Evolutionary conservation across 1,284 basidiomycete genomes (phyloP).

Genomic region (Moesziomyces globuligerus): DNA sequence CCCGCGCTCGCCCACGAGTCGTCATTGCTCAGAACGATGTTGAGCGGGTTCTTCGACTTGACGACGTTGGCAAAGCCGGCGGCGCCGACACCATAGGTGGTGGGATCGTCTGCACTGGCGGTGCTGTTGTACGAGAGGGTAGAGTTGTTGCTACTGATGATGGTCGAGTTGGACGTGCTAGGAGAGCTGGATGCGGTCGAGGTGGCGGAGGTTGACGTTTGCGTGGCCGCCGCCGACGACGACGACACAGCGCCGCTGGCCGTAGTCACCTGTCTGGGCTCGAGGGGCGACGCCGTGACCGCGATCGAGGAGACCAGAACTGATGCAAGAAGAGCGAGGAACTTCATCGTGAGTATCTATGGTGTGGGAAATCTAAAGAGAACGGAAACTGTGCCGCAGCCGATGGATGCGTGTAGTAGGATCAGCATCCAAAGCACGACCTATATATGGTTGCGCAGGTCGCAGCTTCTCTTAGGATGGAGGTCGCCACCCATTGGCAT

Average conservation of each 20-base stretch:
- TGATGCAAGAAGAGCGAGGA: conserved; percentile 20
- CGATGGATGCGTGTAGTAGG: too few relatives aligned
- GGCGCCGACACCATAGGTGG: conserved; percentile 45
- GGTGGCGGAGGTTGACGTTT: conserved; percentile 5
- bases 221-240: not conserved
- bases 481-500: too few relatives aligned
- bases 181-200: conserved; percentile 5
- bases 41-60: conserved; percentile 45
- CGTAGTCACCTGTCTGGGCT: conserved; percentile 23
- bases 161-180: conserved; percentile 15
- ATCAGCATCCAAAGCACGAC: too few relatives aligned
- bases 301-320: conserved; percentile 9
- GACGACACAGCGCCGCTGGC: conserved; percentile 9
- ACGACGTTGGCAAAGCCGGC: conserved; percentile 44
- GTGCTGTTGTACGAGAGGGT: conserved; percentile 34
- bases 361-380: too few relatives aligned
- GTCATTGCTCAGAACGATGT: conserved; percentile 60
- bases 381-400: too few relatives aligned
- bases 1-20: conserved; percentile 49
- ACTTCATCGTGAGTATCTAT: conserved; percentile 12
- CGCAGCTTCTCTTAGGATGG: too few relatives aligned
- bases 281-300: conserved; percentile 19
- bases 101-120: conserved; percentile 10
- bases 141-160: conserved; percentile 34
- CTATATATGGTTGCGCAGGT: too few relatives aligned